Evolutionary conservation across 805 yeast species (phyloP), one percentile per base, ranked within the genome.

Genomic region (Candida schatavii): DNA sequence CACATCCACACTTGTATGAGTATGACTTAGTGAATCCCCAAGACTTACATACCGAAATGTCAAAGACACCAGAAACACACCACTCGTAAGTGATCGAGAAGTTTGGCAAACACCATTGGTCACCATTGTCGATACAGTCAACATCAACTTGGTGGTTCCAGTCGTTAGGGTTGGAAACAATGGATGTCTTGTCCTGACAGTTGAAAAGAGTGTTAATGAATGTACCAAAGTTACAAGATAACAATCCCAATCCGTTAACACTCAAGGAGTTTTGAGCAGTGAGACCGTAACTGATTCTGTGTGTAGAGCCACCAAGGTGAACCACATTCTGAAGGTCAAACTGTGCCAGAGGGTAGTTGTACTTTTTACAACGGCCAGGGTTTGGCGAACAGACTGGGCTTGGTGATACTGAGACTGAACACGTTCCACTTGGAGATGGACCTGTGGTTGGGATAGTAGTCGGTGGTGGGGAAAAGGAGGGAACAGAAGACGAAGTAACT

Each of bases 101-200:
- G 30, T 13, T 35, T 23, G 38, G 38, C 15, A 35, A 35, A 35
- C 38, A 35, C 23, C 23, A 18, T 14, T 23, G 29, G 30, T 22
- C 30, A 13, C 38, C 38, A 17, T 35, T 22, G 30, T 35, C 38
- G 13, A 18, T 21, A 35, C 38, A 35, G 13, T 35, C 38, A 35
- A 35, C 11, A 11, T 35, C 38, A 23, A 35, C 11, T 14, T 35
- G 21, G 9, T 25, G 30, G 17, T 11, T n/a, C 38, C 38, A 35
- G 20, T 22, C 29, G n/a, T 5, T 22, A 19, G 30, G 25, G 25
- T 15, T 14, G 7, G 13, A 13, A 17, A 35, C 17, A 20, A 18
- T 19, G 9, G 19, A 17, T 11, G 20, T 20, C 36, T 33, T 33
- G 6, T 33, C n/a, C 10, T 23, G n/a, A 35, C 30, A 18, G 6